Evolutionary conservation across 805 yeast genomes (phyloP), one percentile per base, ranked within the genome.

Genomic region (Pichia heedii): DNA sequence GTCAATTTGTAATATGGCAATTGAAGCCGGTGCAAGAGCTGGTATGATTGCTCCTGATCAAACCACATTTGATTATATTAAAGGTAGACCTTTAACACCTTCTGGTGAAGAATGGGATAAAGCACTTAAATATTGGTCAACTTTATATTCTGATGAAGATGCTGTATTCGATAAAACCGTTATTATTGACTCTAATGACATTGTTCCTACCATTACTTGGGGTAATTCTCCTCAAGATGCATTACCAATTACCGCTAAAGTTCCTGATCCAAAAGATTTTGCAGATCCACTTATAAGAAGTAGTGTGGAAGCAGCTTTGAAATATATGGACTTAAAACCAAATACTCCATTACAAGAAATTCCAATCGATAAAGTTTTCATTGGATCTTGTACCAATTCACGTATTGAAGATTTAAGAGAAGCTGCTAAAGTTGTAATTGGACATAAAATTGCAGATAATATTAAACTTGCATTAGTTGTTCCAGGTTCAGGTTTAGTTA

Each of bases 141-240:
- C 97, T 44, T 73, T 93, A 51, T 77, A 80, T 57, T 73, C 95
- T 21, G 98, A 93, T 60, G 84, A 81, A 46, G 96, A 85, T 57
- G 97, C 98, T 24, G 68, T 74, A 48, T 93, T 89, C 54, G 98
- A 93, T 60, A 67, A 76, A 53, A 96, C 86, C 54, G 81, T 93
- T 54, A 69, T 71, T 37, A 84, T 93, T 62, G 71, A 81, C 52
- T 95, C 94, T 42, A 67, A 73, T 22, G 97, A 90, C 56, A 81
- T 93, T 48, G 78, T 84, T 41, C 98, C 98, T 54, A 93, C 98
- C 21, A 87, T 93, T 49, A 93, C 98, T 22, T 93, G 98, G 98
- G 98, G 98, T 71, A 93, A 93, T 54, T 90, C 97, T 56, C 98
- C 98, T 27, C 97, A 93, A 69, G 98, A 93, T 62, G 97, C 97